Evolutionary conservation across 208 protist species (phyloP), one percentile per base, ranked within the genome.

Genomic region (Trypanosoma conorhini): DNA sequence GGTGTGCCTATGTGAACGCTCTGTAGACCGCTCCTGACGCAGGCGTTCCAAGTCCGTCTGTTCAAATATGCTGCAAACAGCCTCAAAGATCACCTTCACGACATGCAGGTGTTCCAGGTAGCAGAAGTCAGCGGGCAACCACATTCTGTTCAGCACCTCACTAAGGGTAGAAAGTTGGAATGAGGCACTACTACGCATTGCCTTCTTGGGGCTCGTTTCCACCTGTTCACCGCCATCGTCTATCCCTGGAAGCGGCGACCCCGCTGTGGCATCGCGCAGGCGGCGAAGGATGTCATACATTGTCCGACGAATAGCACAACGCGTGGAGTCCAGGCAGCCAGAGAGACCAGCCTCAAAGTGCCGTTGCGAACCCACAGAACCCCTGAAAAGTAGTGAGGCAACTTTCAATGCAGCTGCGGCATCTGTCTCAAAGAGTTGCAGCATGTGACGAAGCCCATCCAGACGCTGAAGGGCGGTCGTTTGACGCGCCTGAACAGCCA

Each of bases 1-100:
- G 0, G 54, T 54, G 1, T 57, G n/a, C 10, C 77, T 40, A 50
- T 79, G 77, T 35, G 62, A 54, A 28, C 71, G 61, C 40, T 82
- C 71, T 15, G 31, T 55, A 17, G 66, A 24, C 26, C 51, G 26
- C 42, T 82, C 77, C 19, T 67, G 38, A 5, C 70, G 64, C 19
- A 78, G 40, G 31, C 5, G 42, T 33, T 33, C 70, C 28, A 38
- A 13, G n/a, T 67, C 50, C 57, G 17, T n/a, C 15, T 5, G 15
- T 9, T 68, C 57, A 48, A 94, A 94, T 52, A 94, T 79, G 48
- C 79, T 85, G 31, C 81, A 85, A 73, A 83, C 86, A 5, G 61
- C 46, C 57, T 55, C 38, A 68, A 94, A 82, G 28, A 94, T 66
- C 15, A 78, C 79, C 15, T 76, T 66, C n/a, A 81, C 70, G 1